Evolutionary conservation across 2,329 filamentous ascomycete genomes (phyloP), one percentile per base, ranked within the genome.

Genomic region (Beauveria asiatica): DNA sequence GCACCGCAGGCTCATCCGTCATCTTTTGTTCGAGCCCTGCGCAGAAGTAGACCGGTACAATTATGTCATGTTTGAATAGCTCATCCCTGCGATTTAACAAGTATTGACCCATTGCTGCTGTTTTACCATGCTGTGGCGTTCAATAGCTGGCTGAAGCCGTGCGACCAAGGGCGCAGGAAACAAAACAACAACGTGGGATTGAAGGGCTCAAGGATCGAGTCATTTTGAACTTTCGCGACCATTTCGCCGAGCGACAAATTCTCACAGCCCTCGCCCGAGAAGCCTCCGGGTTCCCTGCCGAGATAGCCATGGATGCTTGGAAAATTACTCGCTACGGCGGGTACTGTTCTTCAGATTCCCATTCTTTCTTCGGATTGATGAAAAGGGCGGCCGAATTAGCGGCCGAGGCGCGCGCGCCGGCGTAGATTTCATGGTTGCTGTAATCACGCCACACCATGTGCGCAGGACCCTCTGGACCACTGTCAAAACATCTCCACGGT

Each of bases 61-160:
- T 17, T 2, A 17, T n/a, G 21, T 25, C 33, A 17, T 21, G 6
- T 19, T 19, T 16, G 27, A 23, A 39, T 8, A 16, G 11, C 49
- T 39, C n/a, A 27, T 16, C 16, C 5, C 23, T 16, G 19, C 45
- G 25, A 16, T 10, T 10, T 5, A 33, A 19, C 48, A 50, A 17
- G 27, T 51, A 37, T n/a, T 33, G 13, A 42, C 9, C 51, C 19
- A 27, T 19, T 21, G 6, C 13, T 11, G 25, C 39, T 33, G 42
- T 46, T 41, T 19, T 30, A 42, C 53, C 42, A 56, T 19, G 42
- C 53, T 16, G 53, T 56, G 53, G 53, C 53, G 53, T 48, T 48
- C 53, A 11, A 56, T 39, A 48, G 42, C 13, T 46, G 8, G 17
- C 10, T 7, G 16, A 9, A 46, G 27, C 27, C 30, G 53, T 39